Conservation (phyloP, 108 stramenopile species). For the Skeletonema tropicum region DNA sequence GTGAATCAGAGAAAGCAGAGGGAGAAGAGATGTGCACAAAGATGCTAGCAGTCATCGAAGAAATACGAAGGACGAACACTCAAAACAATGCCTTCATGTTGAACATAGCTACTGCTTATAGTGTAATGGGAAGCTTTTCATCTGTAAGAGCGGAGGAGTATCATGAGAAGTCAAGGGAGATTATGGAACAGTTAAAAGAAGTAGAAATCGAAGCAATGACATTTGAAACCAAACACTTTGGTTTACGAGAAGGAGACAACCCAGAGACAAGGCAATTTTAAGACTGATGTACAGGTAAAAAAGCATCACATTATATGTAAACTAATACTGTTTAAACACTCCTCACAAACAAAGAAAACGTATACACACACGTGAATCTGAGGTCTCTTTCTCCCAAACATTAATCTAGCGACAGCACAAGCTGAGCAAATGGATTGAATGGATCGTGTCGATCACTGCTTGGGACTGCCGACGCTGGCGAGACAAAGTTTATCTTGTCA, state of each 20-base stretch:
- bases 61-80: neutral
- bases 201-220: neutral
- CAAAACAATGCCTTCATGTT: neutral
- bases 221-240: neutral
- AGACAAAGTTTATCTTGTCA: neutral
- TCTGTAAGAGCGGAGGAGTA: neutral
- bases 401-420: constrained; percentile 4
- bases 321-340: neutral
- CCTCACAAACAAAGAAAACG: neutral
- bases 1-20: neutral
- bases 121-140: neutral
- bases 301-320: neutral
- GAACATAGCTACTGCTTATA: neutral
- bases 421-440: constrained; percentile 7
- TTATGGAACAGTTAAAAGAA: neutral
- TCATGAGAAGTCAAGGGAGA: neutral
- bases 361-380: neutral
- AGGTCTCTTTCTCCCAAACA: neutral
- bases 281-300: no score
- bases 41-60: neutral
- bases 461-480: constrained; percentile 25
- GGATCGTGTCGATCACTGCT: constrained; percentile 7
- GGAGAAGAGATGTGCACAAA: neutral
- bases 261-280: no score
- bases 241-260: neutral